Conservation (phyloP, 129 eudicot genomes). For the Lactuca sativa region DNA sequence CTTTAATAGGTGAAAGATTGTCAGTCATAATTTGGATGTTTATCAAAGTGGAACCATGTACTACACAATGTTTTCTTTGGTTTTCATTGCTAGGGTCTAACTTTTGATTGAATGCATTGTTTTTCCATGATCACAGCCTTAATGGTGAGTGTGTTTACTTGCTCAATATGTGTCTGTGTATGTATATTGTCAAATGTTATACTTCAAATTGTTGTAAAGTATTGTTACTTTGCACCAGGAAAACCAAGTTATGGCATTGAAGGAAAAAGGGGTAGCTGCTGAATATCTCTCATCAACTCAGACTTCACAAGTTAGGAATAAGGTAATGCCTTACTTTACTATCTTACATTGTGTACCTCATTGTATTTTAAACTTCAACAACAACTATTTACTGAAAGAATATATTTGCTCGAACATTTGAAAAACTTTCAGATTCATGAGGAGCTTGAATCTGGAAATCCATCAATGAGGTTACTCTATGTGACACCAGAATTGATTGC, state of each 20-base stretch:
- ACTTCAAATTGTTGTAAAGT: slow-evolving; percentile 6
- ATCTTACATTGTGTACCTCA: background rate
- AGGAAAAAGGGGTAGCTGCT: slow-evolving; percentile 87
- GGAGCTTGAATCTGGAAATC: slow-evolving; percentile 91
- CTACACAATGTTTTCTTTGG: slow-evolving; percentile 45
- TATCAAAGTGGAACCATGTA: slow-evolving; percentile 27
- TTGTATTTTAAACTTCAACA: background rate
- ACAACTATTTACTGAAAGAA: background rate
- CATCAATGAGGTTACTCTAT: slow-evolving; percentile 77
- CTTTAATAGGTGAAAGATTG: slow-evolving; percentile 74
- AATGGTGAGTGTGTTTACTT: slow-evolving; percentile 61
- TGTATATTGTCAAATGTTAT: background rate
- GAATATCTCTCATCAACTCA: slow-evolving; percentile 93
- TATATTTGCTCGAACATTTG: background rate
- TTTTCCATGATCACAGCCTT: slow-evolving; percentile 59
- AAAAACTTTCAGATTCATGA: slow-evolving; percentile 57
- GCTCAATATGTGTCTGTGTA: background rate
- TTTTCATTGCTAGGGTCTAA: slow-evolving; percentile 41
- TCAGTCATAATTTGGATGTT: slow-evolving; percentile 24
- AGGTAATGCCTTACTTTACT: slow-evolving; percentile 42
- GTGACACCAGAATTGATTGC: slow-evolving; percentile 98
- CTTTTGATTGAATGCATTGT: slow-evolving; percentile 27
- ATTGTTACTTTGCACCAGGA: slow-evolving; percentile 47
- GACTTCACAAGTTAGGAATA: slow-evolving; percentile 66
- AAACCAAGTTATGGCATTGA: slow-evolving; percentile 86